These are phyloP conservation scores for Ustilago sp. DNA, from an alignment of 1,284 basidiomycete genomes.

Conservation along the genomic window DNA sequence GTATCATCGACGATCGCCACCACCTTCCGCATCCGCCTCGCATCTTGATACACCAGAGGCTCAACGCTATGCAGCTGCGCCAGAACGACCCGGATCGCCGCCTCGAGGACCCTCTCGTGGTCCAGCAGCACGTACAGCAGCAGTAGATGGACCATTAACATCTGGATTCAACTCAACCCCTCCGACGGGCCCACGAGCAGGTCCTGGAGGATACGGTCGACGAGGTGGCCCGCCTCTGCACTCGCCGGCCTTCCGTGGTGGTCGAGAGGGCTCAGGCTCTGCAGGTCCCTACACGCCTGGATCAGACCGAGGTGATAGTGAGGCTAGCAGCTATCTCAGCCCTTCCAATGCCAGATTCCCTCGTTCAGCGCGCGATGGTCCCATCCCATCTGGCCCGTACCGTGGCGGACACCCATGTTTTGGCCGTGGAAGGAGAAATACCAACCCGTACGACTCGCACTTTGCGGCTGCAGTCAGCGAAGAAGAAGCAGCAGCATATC, in stretches of 20 bases:
- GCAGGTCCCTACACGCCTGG: conserved; percentile 26
- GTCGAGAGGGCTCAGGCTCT: conserved; percentile 16
- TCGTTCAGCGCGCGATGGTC: conserved; percentile 19
- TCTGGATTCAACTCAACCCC: conserved; percentile 32
- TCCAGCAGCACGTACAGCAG: conserved; percentile 12
- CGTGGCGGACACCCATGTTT: conserved; percentile 35
- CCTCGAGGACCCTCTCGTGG: conserved; percentile 21
- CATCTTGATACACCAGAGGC: conserved; percentile 15
- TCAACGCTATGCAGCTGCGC: conserved; percentile 2
- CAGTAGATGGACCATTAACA: conserved; percentile 4
- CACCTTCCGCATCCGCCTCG: conserved; percentile 11
- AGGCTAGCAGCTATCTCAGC: conserved; percentile 23
- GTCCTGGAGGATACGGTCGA: conserved; percentile 4
- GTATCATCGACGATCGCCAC: conserved; percentile 17
- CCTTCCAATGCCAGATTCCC: conserved; percentile 19
- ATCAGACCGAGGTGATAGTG: conserved; percentile 32
- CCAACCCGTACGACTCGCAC: conserved; percentile 32
- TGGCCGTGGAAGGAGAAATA: conserved; percentile 26
- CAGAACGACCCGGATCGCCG: conserved; percentile 11
- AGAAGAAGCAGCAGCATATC: conserved; percentile 11
- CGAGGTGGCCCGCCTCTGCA: conserved; percentile 20
- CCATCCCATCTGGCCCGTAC: conserved; percentile 15
- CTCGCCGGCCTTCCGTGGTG: conserved; percentile 23
- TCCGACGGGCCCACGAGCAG: conserved; percentile 35
- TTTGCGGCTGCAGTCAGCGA: conserved; percentile 2